Conservation (phyloP, 2,329 filamentous ascomycete genomes). For the Dichotomopilus funicola region DNA sequence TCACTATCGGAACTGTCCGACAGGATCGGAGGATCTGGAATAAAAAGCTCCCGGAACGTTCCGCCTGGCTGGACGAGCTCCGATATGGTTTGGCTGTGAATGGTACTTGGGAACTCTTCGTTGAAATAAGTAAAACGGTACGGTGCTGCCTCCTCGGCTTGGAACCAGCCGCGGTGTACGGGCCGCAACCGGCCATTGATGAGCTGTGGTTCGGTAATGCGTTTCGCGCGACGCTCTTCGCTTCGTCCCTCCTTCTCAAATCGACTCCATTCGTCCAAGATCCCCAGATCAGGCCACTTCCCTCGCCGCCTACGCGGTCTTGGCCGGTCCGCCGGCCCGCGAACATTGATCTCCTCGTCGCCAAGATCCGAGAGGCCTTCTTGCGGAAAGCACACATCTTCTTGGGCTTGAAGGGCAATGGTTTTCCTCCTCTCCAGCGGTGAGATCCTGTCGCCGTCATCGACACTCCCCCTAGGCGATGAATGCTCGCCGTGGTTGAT, state of each 20-base stretch:
- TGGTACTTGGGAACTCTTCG: conserved; percentile 90
- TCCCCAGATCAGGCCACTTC: conserved; percentile 79
- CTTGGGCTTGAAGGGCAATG: conserved; percentile 60
- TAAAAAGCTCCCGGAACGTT: conserved; percentile 80
- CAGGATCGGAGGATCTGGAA: conserved; percentile 74
- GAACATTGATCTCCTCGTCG: conserved; percentile 61
- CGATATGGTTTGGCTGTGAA: conserved; percentile 92
- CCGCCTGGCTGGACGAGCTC: conserved; percentile 82
- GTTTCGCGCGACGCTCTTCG: conserved; percentile 78
- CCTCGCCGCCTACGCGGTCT: conserved; percentile 54
- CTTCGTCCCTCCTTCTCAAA: conserved; percentile 85
- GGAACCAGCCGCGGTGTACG: conserved; percentile 73
- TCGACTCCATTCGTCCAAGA: conserved; percentile 82
- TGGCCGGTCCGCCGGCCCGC: conserved; percentile 32
- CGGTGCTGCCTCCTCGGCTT: conserved; percentile 79
- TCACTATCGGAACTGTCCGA: conserved; percentile 64
- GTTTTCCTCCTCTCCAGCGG: conserved; percentile 47
- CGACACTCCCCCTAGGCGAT: conserved; percentile 8
- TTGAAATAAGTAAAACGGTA: conserved; percentile 99
- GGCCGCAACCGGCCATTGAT: conserved; percentile 84
- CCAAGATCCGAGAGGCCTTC: conserved; percentile 72
- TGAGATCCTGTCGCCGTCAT: conserved; percentile 25
- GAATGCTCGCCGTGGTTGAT: conserved; percentile 34
- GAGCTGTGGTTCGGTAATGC: conserved; percentile 87
- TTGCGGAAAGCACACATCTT: conserved; percentile 88